Evolutionary conservation across 345 rosid species (phyloP).

Genomic region (Pseudoturritis turrita): DNA sequence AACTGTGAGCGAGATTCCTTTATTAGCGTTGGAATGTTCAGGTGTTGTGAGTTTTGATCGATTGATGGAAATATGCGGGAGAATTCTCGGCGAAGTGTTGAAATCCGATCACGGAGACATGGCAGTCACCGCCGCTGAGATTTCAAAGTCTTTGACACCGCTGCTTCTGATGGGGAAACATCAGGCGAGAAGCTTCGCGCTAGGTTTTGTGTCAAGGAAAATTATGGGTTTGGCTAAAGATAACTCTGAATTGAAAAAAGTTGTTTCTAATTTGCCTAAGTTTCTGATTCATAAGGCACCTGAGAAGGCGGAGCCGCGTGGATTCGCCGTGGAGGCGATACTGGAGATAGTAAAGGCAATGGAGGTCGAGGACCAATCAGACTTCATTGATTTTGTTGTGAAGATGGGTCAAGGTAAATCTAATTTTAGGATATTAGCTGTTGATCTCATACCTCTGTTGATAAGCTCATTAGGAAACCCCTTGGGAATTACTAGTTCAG

Average conservation of each 20-base stretch:
- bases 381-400: constrained; percentile 48
- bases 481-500: constrained; percentile 29
- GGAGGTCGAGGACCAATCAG: constrained; percentile 51
- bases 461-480: constrained; percentile 50
- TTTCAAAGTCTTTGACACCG: constrained; percentile 59
- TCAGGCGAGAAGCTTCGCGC: constrained; percentile 61
- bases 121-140: constrained; percentile 58
- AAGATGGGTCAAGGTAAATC: constrained; percentile 73
- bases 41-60: constrained; percentile 32
- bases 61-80: constrained; percentile 50
- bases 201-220: constrained; percentile 47
- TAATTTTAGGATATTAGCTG: constrained; percentile 67
- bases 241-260: constrained; percentile 46
- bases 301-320: constrained; percentile 87
- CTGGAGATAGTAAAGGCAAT: constrained; percentile 60
- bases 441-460: constrained; percentile 65
- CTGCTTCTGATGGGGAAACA: constrained; percentile 59
- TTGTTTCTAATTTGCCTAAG: constrained; percentile 57
- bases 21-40: constrained; percentile 35
- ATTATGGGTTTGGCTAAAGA: constrained; percentile 36
- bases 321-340: constrained; percentile 73
- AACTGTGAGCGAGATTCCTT: constrained; percentile 59
- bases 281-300: constrained; percentile 74
- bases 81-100: constrained; percentile 46
- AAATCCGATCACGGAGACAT: constrained; percentile 63